Evolutionary conservation across 2,329 filamentous ascomycete genomes (phyloP).

Genomic region (Xylariales sp.): DNA sequence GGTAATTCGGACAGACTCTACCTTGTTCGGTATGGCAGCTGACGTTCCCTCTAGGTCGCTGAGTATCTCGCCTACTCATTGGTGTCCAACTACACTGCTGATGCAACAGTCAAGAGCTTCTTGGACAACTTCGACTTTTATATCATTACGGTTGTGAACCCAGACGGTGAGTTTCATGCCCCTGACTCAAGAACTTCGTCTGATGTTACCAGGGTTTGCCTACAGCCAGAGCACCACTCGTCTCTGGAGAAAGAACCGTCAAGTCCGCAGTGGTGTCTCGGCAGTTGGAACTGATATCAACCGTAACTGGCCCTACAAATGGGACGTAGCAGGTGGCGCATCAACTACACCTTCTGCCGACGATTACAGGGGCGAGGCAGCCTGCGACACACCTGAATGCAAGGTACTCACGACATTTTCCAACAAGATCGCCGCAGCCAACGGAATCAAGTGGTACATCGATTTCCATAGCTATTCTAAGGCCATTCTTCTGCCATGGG

Average conservation of each 20-base stretch:
- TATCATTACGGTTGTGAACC: constrained; percentile 50
- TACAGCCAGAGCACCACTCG: constrained; percentile 46
- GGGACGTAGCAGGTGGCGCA: constrained; percentile 36
- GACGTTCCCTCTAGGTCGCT: constrained; percentile 23
- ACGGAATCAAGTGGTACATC: constrained; percentile 51
- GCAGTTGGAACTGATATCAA: constrained; percentile 49
- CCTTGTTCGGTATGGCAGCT: constrained; percentile 15
- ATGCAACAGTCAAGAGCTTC: constrained; percentile 34
- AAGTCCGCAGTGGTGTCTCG: constrained; percentile 31
- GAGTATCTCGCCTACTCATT: constrained; percentile 46
- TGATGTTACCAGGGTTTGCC: constrained; percentile 43
- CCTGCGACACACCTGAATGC: constrained; percentile 43
- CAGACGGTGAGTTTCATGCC: no score
- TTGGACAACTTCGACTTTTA: constrained; percentile 56
- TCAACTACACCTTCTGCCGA: constrained; percentile 42
- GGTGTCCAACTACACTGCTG: constrained; percentile 36
- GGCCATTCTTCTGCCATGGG: constrained; percentile 49
- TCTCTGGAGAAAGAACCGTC: constrained; percentile 50
- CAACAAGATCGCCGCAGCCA: constrained; percentile 32
- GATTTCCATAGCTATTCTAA: constrained; percentile 49
- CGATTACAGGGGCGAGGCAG: constrained; percentile 35
- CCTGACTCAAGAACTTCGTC: no score
- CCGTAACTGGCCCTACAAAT: constrained; percentile 47
- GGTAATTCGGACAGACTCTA: constrained; percentile 59
- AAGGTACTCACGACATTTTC: constrained; percentile 43